These are phyloP conservation scores for Picea glauca DNA, from an alignment of 75 land plant genomes.

Conservation along the genomic window DNA sequence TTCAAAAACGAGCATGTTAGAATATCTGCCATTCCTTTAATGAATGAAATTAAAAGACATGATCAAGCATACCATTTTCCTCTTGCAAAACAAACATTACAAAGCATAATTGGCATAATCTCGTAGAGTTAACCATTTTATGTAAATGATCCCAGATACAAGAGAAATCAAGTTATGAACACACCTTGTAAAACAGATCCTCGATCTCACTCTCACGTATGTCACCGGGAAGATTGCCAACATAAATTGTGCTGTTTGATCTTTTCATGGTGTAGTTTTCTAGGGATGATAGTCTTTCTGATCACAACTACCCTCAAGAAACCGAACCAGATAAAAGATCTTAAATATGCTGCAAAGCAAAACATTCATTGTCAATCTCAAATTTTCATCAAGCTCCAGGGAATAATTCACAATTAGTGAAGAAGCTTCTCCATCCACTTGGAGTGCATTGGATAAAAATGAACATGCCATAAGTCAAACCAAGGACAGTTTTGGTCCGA, in stretches of 20 bases:
- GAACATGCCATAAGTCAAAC: slow-evolving; percentile 14
- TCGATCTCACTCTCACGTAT: slow-evolving; percentile 22
- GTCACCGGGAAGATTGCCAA: slow-evolving; percentile 29
- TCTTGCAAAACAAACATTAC: neutral
- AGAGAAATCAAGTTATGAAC: neutral
- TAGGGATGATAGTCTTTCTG: neutral
- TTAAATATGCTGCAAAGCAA: slow-evolving; percentile 3
- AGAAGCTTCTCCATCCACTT: slow-evolving; percentile 2
- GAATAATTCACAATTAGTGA: neutral
- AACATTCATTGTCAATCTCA: slow-evolving; percentile 1
- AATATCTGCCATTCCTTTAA: neutral
- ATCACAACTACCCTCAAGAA: neutral
- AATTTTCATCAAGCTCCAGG: neutral
- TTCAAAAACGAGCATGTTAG: neutral
- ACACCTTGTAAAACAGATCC: slow-evolving; percentile 27
- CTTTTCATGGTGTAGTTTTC: slow-evolving; percentile 28
- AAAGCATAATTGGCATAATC: neutral
- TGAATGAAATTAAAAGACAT: neutral
- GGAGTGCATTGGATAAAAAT: neutral
- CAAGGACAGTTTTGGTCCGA: slow-evolving; percentile 10
- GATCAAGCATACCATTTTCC: neutral
- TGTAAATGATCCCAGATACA: neutral
- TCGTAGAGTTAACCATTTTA: neutral
- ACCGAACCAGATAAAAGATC: slow-evolving; percentile 2
- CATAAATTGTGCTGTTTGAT: slow-evolving; percentile 26